These are phyloP conservation scores for Teratosphaeria epicoccoides DNA, from an alignment of 2,329 filamentous ascomycete genomes.

Conservation along the genomic window DNA sequence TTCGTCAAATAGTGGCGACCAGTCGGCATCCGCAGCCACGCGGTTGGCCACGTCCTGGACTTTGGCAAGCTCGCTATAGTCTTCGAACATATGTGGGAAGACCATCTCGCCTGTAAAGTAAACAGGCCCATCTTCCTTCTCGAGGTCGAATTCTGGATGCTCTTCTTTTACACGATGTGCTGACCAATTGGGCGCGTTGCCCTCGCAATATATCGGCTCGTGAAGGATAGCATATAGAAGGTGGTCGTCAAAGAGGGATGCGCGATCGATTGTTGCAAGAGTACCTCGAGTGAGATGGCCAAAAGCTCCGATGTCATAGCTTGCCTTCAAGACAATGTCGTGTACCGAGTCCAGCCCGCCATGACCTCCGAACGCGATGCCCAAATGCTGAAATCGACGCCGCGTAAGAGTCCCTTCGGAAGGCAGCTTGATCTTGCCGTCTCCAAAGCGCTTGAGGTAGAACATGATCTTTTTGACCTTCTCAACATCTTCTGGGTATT, in stretches of 20 bases:
- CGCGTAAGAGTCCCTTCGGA: slow-evolving; percentile 64
- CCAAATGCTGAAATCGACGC: slow-evolving; percentile 64
- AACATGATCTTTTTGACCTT: slow-evolving; percentile 56
- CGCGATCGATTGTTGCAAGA: slow-evolving; percentile 56
- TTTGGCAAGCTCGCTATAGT: slow-evolving; percentile 62
- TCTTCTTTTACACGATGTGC: slow-evolving; percentile 52
- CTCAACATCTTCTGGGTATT: slow-evolving; percentile 70
- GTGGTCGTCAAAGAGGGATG: slow-evolving; percentile 60
- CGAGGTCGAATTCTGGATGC: slow-evolving; percentile 37
- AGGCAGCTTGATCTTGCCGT: slow-evolving; percentile 55
- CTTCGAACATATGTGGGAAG: slow-evolving; percentile 73
- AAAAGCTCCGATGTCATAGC: slow-evolving; percentile 63
- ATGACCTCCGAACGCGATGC: slow-evolving; percentile 67
- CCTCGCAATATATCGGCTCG: slow-evolving; percentile 76
- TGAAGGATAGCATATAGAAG: slow-evolving; percentile 81
- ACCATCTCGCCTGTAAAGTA: slow-evolving; percentile 92
- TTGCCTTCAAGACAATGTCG: slow-evolving; percentile 58
- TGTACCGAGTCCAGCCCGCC: slow-evolving; percentile 69
- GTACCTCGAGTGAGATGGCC: slow-evolving; percentile 65
- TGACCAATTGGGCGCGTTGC: slow-evolving; percentile 61
- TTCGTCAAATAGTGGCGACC: slow-evolving; percentile 68
- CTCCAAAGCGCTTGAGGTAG: slow-evolving; percentile 47
- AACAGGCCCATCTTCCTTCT: slow-evolving; percentile 42
- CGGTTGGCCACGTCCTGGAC: slow-evolving; percentile 59
- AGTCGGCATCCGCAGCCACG: slow-evolving; percentile 57